Evolutionary conservation across 345 rosid species (phyloP), one percentile per base, ranked within the genome.

Genomic region (Geranium brycei): DNA sequence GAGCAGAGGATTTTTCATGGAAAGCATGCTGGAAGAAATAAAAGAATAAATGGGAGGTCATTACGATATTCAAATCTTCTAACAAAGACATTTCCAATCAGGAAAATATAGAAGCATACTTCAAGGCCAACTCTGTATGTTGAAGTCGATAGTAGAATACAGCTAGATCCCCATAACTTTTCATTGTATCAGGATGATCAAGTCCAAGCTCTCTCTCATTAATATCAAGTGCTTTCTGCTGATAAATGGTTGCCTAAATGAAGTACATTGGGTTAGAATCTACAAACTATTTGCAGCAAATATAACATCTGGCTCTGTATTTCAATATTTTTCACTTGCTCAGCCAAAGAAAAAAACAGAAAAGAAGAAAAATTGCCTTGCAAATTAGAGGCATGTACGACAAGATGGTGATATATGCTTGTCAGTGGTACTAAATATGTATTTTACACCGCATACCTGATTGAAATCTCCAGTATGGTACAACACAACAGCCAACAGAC

Each of bases 171-270:
- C 97, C 98, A 60, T 92, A 92, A 79, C 98, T 90, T 78, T 92
- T 92, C 96, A 92, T 89, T 66, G 98, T 92, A 72, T 92, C 98
- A 7, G 96, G 96, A 74, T 92, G 98, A 76, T 92, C 98, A 73
- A 92, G 95, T 67, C 98, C 98, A 58, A 92, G 96, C 78, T 89
- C 98, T 75, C 95, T 87, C 79, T 92, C 98, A 79, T 92, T 92
- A 57, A 92, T 87, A 79, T 89, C 93, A 76, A 92, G 75, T 7
- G 98, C 98, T 77, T 92, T 92, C 69, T 92, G 98, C 68, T 92
- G 98, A 78, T 92, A 92, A 68, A 92, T 86, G 62, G 97, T 89
- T 62, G 98, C 98, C 98, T 93, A 69, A 15, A 75, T 51, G 73
- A 58, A 63, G 64, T 62, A 67, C 72, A 74, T 17, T 57, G 66